Conservation (phyloP, 352 stramenopile genomes). For the Pythium guiyangense region DNA sequence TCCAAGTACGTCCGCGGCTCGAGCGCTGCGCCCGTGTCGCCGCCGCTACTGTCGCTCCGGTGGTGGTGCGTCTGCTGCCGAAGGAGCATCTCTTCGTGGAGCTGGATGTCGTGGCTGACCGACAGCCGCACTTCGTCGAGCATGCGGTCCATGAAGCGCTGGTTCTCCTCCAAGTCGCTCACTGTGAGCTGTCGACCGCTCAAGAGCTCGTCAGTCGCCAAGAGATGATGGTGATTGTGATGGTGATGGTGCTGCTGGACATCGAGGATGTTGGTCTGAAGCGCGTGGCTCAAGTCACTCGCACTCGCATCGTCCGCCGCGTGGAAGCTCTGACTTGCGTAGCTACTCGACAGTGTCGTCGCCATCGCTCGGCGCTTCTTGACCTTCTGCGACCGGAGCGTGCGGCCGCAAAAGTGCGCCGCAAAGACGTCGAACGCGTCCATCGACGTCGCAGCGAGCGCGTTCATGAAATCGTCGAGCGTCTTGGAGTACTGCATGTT, state of each 20-base stretch:
- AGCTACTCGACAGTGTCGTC: neutral
- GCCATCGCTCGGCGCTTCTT: conserved; percentile 37
- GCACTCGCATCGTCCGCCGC: neutral
- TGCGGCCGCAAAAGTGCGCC: conserved; percentile 66
- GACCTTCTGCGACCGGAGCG: conserved; percentile 67
- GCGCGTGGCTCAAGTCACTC: neutral
- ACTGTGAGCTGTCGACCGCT: conserved; percentile 33
- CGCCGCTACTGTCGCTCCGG: conserved; percentile 9
- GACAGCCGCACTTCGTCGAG: conserved; percentile 61
- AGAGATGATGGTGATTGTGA: conserved; percentile 37
- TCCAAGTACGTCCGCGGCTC: conserved; percentile 67
- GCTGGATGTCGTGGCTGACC: conserved; percentile 39
- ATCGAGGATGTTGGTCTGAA: conserved; percentile 10
- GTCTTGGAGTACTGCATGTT: conserved; percentile 79
- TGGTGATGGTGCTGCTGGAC: conserved; percentile 7
- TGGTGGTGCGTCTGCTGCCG: neutral
- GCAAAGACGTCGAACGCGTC: conserved; percentile 79
- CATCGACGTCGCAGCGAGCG: conserved; percentile 52
- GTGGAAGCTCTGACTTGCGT: conserved; percentile 1
- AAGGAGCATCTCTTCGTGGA: conserved; percentile 15
- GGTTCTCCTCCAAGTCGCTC: conserved; percentile 56
- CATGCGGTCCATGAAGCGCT: conserved; percentile 80
- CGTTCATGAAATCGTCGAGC: conserved; percentile 72
- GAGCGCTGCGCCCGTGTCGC: conserved; percentile 20
- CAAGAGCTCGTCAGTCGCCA: conserved; percentile 44